phyloP scores from a whole-genome alignment of 768 basidiomycete genomes.

The Termitomyces sp. region DNA sequence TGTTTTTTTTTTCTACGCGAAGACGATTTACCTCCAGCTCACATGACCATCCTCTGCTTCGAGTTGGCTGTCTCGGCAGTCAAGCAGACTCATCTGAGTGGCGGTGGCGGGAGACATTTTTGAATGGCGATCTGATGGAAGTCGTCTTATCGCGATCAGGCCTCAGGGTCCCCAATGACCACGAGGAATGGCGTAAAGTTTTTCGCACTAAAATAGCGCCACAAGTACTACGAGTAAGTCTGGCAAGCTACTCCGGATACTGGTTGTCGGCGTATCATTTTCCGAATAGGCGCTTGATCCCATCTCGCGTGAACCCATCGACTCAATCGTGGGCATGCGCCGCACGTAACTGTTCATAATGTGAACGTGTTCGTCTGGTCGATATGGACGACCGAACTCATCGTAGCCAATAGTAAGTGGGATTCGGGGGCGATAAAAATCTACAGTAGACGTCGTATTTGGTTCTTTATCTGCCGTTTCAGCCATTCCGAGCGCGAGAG shows the following conservation, averaged over 20 bases:
- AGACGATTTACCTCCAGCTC: no score
- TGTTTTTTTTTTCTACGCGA: no score
- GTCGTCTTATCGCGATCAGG: not conserved
- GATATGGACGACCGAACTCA: conserved; percentile 45
- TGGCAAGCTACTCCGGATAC: conserved; percentile 18
- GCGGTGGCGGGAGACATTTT: not conserved
- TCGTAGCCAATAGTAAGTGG: conserved; percentile 37
- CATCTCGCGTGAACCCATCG: conserved; percentile 64
- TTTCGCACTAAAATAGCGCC: not conserved
- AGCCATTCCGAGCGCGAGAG: conserved; percentile 32
- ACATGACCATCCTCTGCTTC: not conserved
- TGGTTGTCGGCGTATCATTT: conserved; percentile 16
- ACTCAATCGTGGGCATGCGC: conserved; percentile 82
- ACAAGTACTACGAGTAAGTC: not conserved
- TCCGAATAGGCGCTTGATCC: conserved; percentile 22
- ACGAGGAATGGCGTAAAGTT: not conserved
- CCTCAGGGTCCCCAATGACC: not conserved
- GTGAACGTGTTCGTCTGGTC: conserved; percentile 48
- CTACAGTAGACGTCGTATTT: conserved; percentile 1
- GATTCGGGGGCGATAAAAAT: not conserved
- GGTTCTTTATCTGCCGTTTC: conserved; percentile 24
- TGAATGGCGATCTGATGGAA: not conserved
- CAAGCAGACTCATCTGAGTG: not conserved
- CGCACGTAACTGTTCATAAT: conserved; percentile 62
- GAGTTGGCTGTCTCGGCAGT: not conserved